A percentile compares a stretch with the other conserved stretches of the same genome.
These are phyloP conservation scores for Verticillium zaregamsianum DNA, from an alignment of 2,329 filamentous ascomycete genomes.

Conservation along the genomic window DNA sequence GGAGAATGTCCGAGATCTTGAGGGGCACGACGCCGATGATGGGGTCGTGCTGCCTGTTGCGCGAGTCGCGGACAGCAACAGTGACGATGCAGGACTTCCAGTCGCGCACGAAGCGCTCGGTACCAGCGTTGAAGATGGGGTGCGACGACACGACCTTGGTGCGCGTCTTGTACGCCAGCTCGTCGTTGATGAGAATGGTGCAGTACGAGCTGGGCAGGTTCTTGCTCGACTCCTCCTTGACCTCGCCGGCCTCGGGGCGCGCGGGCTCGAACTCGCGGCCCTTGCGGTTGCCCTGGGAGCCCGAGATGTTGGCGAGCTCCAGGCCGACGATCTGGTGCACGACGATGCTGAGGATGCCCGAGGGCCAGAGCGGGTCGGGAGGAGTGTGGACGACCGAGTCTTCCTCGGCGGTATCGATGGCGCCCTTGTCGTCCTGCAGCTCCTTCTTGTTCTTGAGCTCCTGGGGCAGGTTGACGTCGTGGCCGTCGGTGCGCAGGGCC, in stretches of 20 bases:
- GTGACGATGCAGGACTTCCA: conserved; percentile 88
- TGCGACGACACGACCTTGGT: conserved; percentile 91
- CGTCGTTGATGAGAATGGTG: conserved; percentile 85
- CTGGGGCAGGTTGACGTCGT: conserved; percentile 71
- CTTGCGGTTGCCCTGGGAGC: conserved; percentile 74
- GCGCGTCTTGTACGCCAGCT: conserved; percentile 88
- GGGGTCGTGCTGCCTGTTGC: conserved; percentile 89
- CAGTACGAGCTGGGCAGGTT: conserved; percentile 88
- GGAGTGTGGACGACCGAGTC: conserved; percentile 87
- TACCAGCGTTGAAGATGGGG: conserved; percentile 96
- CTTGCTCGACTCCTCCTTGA: conserved; percentile 77
- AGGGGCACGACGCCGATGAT: conserved; percentile 89
- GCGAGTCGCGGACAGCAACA: conserved; percentile 80
- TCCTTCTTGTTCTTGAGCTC: conserved; percentile 69
- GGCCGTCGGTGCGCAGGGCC: conserved; percentile 81
- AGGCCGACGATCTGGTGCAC: conserved; percentile 95
- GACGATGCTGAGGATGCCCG: conserved; percentile 79
- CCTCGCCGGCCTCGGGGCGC: conserved; percentile 73
- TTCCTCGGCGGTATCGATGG: conserved; percentile 67
- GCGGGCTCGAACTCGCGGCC: conserved; percentile 88
- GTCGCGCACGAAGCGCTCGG: conserved; percentile 87
- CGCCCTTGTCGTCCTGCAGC: conserved; percentile 84
- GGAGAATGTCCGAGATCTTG: conserved; percentile 81
- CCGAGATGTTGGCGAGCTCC: conserved; percentile 86
- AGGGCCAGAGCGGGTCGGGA: conserved; percentile 94